Evolutionary conservation across 495 filamentous ascomycete genomes (phyloP), one percentile per base, ranked within the genome.

Genomic region (Mycothermus thermophilus): DNA sequence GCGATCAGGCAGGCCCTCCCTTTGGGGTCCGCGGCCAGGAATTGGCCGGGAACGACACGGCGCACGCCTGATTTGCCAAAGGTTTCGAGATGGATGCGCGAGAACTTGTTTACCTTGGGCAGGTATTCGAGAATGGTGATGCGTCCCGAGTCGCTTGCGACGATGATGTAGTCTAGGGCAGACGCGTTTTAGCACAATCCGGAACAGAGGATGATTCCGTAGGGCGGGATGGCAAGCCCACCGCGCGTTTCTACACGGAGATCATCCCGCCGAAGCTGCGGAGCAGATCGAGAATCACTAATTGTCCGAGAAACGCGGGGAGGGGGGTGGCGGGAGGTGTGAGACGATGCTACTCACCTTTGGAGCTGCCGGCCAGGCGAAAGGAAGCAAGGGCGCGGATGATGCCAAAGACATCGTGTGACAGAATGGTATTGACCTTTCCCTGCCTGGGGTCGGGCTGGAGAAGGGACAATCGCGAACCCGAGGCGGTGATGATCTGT

Each of bases 21-120:
- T 55, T 92, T 92, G 7, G 92, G 92, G 54, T 99, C 92, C 7
- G 80, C 79, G 2, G 86, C 90, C 13, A 99, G 68, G 51, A 90
- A 96, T 52, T 99, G 84, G 10, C 92, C 92, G 3, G 92, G 92
- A 42, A 99, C 72, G 11, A 95, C 88, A 35, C 92, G 74, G 22
- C 92, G 78, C 14, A 94, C 72, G n/a, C 90, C 92, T 9, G 87
- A 94, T 57, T 96, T 96, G 32, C 92, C 92, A 51, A 93, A 99
- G 3, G 92, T 99, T 60, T 99, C 92, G 22, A 92, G 71, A 50
- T 95, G 87, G 40, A 96, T 72, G 12, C 83, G 74, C 46, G 78
- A 80, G 57, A 96, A 94, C 35, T 75, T 73, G 54, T 95, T 93
- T 54, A 84, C 75, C 7, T 80, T 73, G 9, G 82, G 80, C 13